Evolutionary conservation across 345 rosid species (phyloP).

Genomic region (Rhodamnia rubescens): DNA sequence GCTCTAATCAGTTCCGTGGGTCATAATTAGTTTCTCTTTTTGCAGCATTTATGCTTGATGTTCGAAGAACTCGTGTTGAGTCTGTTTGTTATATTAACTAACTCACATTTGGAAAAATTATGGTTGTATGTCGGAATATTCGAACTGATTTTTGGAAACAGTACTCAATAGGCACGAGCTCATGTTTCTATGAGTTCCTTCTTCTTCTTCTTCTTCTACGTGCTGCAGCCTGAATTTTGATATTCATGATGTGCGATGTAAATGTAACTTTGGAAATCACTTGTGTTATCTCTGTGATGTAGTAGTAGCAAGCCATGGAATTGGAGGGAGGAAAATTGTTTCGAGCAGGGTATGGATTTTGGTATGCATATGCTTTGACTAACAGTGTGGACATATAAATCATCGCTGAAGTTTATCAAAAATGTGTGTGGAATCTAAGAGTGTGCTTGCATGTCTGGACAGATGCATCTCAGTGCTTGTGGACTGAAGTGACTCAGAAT

Average conservation of each 20-base stretch:
- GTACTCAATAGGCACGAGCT: background rate
- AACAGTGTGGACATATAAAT: background rate
- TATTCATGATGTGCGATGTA: background rate
- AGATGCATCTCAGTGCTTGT: conserved; percentile 21
- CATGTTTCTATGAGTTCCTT: background rate
- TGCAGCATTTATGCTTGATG: background rate
- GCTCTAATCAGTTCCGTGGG: background rate
- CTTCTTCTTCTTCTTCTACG: background rate
- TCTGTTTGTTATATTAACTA: background rate
- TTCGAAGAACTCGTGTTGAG: background rate
- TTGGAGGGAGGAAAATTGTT: conserved; percentile 23
- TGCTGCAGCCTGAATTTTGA: background rate
- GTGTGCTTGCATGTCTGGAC: background rate
- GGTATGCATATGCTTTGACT: conserved; percentile 15
- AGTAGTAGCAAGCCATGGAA: conserved; percentile 21
- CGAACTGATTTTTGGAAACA: background rate
- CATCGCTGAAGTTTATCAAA: background rate
- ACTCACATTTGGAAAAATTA: background rate
- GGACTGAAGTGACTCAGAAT: conserved; percentile 51
- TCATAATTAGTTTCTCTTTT: background rate
- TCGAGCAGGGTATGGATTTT: conserved; percentile 18
- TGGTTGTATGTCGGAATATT: background rate
- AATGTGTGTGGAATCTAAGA: background rate
- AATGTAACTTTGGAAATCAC: background rate
- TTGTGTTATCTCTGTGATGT: conserved; percentile 4